A percentile compares a stretch with the other conserved stretches of the same genome.
Evolutionary conservation across 805 yeast genomes (phyloP).

Genomic region (Candida michaelii): DNA sequence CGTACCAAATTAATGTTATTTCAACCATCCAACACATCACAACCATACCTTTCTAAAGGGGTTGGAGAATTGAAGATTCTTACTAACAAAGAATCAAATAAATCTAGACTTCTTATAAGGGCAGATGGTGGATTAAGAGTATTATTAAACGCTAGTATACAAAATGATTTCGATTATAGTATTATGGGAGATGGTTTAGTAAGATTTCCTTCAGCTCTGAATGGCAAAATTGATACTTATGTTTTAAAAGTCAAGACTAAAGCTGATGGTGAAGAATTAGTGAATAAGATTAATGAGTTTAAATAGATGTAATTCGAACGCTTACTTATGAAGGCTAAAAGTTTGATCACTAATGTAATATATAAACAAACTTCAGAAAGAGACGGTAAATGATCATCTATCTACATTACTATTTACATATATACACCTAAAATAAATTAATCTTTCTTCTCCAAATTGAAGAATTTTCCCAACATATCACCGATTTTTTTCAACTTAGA

Average conservation of each 20-base stretch:
- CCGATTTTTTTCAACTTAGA: constrained; percentile 57
- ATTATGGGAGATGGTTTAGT: constrained; percentile 66
- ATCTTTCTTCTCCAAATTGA: constrained; percentile 39
- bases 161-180: constrained; percentile 58
- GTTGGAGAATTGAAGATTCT: constrained; percentile 80
- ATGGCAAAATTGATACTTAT: constrained; percentile 56
- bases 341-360: constrained; percentile 1
- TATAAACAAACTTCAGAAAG: not conserved
- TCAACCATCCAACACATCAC: constrained; percentile 39
- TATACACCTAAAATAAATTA: constrained; percentile 14
- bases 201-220: constrained; percentile 52
- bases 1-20: constrained; percentile 70
- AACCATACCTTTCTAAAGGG: constrained; percentile 64
- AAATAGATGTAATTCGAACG: no score
- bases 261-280: constrained; percentile 61
- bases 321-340: no score
- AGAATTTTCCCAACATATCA: constrained; percentile 56
- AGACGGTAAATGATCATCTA: not conserved
- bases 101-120: constrained; percentile 72
- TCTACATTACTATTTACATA: constrained; percentile 10
- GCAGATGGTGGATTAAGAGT: constrained; percentile 88
- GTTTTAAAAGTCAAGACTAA: constrained; percentile 74
- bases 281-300: constrained; percentile 27
- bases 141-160: constrained; percentile 64
- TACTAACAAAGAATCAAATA: constrained; percentile 56